Percentiles rank a stretch among this genome's conserved stretches.
Evolutionary conservation across 257 asterid species (phyloP).

Genomic region (Prunella vulgaris): DNA sequence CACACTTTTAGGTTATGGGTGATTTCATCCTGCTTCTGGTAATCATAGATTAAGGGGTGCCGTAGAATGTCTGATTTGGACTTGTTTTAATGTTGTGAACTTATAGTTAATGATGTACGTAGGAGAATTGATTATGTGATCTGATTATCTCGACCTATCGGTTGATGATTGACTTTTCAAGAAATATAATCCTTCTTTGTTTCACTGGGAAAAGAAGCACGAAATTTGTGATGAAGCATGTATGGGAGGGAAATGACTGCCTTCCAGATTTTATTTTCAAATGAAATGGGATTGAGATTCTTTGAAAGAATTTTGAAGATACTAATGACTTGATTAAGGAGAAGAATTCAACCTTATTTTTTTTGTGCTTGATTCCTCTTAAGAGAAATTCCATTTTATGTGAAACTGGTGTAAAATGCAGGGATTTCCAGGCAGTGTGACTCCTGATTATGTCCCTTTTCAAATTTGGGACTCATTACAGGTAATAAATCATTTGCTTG

Average conservation of each 20-base stretch:
- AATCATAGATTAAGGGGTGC: neutral
- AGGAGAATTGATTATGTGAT: neutral
- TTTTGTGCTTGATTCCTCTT: neutral
- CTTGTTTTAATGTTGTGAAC: neutral
- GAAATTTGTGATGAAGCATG: neutral
- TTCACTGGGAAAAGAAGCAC: neutral
- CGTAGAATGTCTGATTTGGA: neutral
- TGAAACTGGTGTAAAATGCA: slow-evolving; percentile 32
- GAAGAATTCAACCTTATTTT: neutral
- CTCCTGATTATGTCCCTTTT: slow-evolving; percentile 83
- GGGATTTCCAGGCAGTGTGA: slow-evolving; percentile 93
- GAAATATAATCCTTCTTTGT: neutral
- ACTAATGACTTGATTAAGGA: neutral
- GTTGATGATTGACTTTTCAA: neutral
- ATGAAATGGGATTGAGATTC: neutral
- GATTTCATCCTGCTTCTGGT: slow-evolving; percentile 5
- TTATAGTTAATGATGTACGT: neutral
- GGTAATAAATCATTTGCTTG: slow-evolving; percentile 35
- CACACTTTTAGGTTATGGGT: neutral
- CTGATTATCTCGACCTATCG: neutral
- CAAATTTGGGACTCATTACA: slow-evolving; percentile 95
- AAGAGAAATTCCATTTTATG: slow-evolving; percentile 1
- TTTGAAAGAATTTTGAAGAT: neutral
- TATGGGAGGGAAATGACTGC: slow-evolving; percentile 4
- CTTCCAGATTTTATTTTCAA: slow-evolving; percentile 4